Evolutionary conservation across 2,329 filamentous ascomycete genomes (phyloP), one percentile per base, ranked within the genome.

Genomic region (Fusarium pininemorale): DNA sequence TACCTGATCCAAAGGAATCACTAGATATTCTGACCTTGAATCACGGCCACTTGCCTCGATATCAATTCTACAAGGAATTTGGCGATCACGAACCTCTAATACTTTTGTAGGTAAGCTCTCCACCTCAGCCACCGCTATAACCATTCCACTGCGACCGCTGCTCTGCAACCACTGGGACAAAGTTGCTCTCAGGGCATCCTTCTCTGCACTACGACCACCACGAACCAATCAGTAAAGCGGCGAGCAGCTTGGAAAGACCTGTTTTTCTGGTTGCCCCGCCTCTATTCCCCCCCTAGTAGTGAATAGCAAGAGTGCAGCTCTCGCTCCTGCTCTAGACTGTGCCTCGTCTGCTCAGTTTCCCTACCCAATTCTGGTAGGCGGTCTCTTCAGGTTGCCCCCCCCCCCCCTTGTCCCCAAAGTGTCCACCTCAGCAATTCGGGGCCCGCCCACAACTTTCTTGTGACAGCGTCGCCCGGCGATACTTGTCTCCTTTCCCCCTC

Each of bases 161-260:
- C 50, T 30, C 57, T 65, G 51, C 45, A 57, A 75, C 66, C 65
- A 69, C 70, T 74, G 64, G 54, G 59, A 65, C 65, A 71, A 73
- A 75, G 59, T 70, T 57, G 63, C 51, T 63, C 66, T 69, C 68
- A 75, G 68, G 51, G 69, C 72, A 73, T 58, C 44, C 26, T 53
- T 66, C 67, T 66, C 75, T 64, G 54, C 71, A 80, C 79, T 80
- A 75, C 79, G 77, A 79, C 78, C 78, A 72, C 69, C 78, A 76
- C 77, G 70, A 81, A 68, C 81, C 81, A 82, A 82, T 82, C 80
- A 81, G 65, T 79, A 75, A 79, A 80, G 80, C 80, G 76, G 79
- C 80, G 71, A 78, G 75, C 74, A 63, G 70, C 66, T 73, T 72
- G 35, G 39, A 35, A 64, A 50, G 67, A 65, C 67, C 59, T 70